Evolutionary conservation across 2,329 filamentous ascomycete genomes (phyloP), one percentile per base, ranked within the genome.

Genomic region (Ophiostoma sp.): DNA sequence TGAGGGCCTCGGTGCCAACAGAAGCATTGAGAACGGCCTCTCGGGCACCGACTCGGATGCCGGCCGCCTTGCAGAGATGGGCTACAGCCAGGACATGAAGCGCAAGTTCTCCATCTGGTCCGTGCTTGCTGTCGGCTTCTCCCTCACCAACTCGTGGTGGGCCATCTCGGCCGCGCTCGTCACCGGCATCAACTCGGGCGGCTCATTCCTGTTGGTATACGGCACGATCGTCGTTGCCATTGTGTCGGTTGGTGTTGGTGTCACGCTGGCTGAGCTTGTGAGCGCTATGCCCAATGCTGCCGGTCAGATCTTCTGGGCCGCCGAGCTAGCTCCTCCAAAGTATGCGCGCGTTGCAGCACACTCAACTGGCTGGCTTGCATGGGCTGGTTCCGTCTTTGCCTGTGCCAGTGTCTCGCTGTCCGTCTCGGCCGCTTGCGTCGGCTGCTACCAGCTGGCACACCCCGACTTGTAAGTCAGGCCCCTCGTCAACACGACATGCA

Each of bases 281-380:
- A 81, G 78, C 0, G 81, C 81, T 77, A 79, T 82, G 70, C 71
- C 84, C 74, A 72, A 85, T 74, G 66, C 82, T 0, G 85, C 83
- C 62, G 85, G 85, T 7, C 84, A 87, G 75, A 87, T 87, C 70
- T 83, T 86, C 72, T 86, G 84, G 83, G 83, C 86, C 0, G 82
- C 80, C 1, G 81, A 83, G 70, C 79, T 86, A 66, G 81, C 81
- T 1, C 81, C 83, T 0, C 74, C 74, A 1, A 75, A 75, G 27
- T 79, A 78, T 49, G 80, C 84, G 71, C 83, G 81, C 66, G 81
- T 83, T 60, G 75, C 86, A 7, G 85, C 83, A 70, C 87, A 86
- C 72, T 75, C 83, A 3, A 80, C 80, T 49, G 83, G 81, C 64
- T 83, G 81, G 82, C 74, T 83, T 49, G 81, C 77, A 4, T 84